Evolutionary conservation across 1,139 yeast genomes (phyloP).

Genomic region (Yamadazyma sp.): DNA sequence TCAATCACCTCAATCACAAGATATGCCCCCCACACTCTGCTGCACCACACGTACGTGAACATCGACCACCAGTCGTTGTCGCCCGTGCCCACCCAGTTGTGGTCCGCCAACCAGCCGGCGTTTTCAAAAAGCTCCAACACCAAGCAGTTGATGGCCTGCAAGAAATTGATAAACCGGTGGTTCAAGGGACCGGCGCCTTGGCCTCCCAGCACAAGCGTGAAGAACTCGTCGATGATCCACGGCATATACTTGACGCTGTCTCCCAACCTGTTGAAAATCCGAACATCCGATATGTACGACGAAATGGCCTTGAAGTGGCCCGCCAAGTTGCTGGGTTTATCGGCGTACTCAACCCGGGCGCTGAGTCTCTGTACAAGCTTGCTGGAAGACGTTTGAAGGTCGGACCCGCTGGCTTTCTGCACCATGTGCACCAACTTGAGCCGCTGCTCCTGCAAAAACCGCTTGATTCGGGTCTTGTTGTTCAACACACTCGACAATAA

Average conservation of each 20-base stretch:
- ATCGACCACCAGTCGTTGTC: conserved; percentile 46
- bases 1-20: conserved; percentile 49
- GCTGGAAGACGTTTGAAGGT: conserved; percentile 19
- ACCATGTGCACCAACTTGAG: conserved; percentile 22
- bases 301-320: conserved; percentile 43
- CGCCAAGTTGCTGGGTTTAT: conserved; percentile 29
- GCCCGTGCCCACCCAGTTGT: conserved; percentile 50
- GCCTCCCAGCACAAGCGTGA: conserved; percentile 26
- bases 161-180: conserved; percentile 35
- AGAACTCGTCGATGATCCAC: conserved; percentile 44
- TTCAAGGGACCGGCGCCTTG: conserved; percentile 26
- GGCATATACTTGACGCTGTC: conserved; percentile 53
- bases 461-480: conserved; percentile 34
- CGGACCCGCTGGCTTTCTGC: conserved; percentile 17
- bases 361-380: conserved; percentile 14
- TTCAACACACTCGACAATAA: conserved; percentile 41
- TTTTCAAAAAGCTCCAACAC: conserved; percentile 53
- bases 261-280: conserved; percentile 56
- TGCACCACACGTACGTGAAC: conserved; percentile 50
- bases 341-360: conserved; percentile 5
- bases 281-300: conserved; percentile 49
- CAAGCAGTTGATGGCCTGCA: conserved; percentile 45
- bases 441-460: conserved; percentile 30
- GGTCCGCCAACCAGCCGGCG: conserved; percentile 59
- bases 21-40: conserved; percentile 59